Evolutionary conservation across 139 green algal species (phyloP).

Genomic region (Trebouxia sp.): DNA sequence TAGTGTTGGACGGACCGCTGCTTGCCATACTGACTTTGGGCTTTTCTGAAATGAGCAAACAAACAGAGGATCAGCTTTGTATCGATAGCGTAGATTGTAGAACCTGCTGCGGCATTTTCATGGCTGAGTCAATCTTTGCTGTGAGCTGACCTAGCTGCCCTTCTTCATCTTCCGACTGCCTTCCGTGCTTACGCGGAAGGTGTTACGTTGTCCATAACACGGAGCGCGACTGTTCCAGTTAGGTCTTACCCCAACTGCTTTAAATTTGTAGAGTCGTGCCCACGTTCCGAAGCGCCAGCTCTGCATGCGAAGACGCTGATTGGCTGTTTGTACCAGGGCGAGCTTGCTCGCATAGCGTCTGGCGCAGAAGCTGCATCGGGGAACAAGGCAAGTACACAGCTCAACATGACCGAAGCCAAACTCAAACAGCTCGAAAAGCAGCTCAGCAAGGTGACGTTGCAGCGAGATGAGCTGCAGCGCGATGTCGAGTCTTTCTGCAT

Average conservation of each 20-base stretch:
- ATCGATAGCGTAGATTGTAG: too few relatives aligned
- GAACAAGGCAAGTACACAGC: background rate
- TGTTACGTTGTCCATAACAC: too few relatives aligned
- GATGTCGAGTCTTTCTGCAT: conserved; percentile 45
- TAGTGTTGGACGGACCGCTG: background rate
- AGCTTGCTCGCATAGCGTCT: too few relatives aligned
- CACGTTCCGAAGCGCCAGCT: too few relatives aligned
- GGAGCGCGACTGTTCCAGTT: too few relatives aligned
- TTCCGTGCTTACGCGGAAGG: too few relatives aligned
- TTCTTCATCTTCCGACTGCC: too few relatives aligned
- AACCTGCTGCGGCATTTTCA: background rate
- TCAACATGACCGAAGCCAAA: conserved; percentile 22
- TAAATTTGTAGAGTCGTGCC: background rate
- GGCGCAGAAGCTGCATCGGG: too few relatives aligned
- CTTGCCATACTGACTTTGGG: background rate
- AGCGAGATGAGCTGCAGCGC: conserved; percentile 39
- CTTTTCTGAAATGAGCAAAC: background rate
- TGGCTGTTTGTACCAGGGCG: too few relatives aligned
- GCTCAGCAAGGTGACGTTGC: conserved; percentile 18
- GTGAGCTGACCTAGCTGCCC: too few relatives aligned
- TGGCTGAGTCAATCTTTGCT: background rate
- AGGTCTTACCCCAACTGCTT: background rate
- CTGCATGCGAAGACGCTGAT: too few relatives aligned
- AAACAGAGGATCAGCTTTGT: too few relatives aligned
- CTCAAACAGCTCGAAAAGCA: conserved; percentile 36